Percentiles rank a stretch among this genome's conserved stretches.
Conservation (phyloP, 1,284 basidiomycete genomes). For the Ganoderma lucidum region DNA sequence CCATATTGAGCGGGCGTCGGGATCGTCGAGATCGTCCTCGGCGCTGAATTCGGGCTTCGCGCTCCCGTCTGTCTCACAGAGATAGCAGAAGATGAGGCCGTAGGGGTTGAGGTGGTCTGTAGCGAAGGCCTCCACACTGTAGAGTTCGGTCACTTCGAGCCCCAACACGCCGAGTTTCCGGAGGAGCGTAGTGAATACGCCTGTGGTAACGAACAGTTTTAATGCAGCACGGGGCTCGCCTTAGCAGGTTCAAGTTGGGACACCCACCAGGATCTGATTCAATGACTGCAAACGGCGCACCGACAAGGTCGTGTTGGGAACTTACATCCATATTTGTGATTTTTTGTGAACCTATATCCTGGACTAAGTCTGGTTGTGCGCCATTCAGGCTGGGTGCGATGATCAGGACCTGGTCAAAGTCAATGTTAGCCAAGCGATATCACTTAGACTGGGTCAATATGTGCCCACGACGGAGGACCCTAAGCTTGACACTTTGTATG, state of each 20-base stretch:
- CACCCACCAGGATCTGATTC: constrained; percentile 67
- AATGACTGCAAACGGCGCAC: constrained; percentile 65
- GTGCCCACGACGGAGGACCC: no score
- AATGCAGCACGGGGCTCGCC: neutral
- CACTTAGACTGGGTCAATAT: no score
- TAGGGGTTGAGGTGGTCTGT: constrained; percentile 61
- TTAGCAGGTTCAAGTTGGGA: neutral
- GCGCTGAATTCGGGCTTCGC: constrained; percentile 51
- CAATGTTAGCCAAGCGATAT: no score
- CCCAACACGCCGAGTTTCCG: constrained; percentile 58
- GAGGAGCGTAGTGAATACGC: constrained; percentile 65
- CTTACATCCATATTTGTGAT: neutral
- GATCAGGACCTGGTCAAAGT: no score
- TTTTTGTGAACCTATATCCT: neutral
- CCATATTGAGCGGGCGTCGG: constrained; percentile 63
- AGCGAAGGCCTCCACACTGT: constrained; percentile 68
- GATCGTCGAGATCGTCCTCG: constrained; percentile 56
- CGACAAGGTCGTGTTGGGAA: constrained; percentile 50
- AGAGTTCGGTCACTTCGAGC: constrained; percentile 63
- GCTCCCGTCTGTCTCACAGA: constrained; percentile 56
- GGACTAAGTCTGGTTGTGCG: neutral
- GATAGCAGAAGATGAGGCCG: constrained; percentile 66
- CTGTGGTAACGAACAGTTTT: constrained; percentile 42
- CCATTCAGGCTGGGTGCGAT: no score
- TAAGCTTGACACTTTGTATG: no score